These are phyloP conservation scores for Hysterium pulicare DNA, from an alignment of 2,329 filamentous ascomycete species.

Conservation along the genomic window DNA sequence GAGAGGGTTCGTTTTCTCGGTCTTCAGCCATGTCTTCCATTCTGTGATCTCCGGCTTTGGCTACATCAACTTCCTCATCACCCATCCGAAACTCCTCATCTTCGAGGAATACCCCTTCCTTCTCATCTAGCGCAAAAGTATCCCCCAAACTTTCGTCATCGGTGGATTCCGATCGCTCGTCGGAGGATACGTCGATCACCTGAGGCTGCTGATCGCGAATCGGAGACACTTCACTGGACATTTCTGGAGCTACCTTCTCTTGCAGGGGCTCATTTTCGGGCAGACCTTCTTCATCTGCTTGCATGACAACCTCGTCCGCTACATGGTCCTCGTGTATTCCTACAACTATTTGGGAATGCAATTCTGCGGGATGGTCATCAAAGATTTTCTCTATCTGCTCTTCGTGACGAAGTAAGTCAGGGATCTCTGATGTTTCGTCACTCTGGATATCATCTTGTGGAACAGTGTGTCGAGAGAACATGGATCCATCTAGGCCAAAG, in stretches of 20 bases:
- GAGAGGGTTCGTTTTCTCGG: too few relatives aligned
- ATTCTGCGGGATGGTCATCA: neutral
- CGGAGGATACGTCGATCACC: slow-evolving; percentile 1
- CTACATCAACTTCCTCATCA: too few relatives aligned
- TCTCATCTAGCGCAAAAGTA: too few relatives aligned
- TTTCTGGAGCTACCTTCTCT: neutral
- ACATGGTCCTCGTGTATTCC: neutral
- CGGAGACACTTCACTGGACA: neutral
- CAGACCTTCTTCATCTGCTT: neutral
- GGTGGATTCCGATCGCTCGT: neutral
- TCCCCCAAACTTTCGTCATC: too few relatives aligned
- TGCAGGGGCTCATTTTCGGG: too few relatives aligned
- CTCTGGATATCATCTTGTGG: slow-evolving; percentile 11
- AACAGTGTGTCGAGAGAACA: slow-evolving; percentile 17
- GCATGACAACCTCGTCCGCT: neutral
- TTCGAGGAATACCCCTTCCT: too few relatives aligned
- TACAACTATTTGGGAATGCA: neutral
- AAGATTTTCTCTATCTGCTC: slow-evolving; percentile 6
- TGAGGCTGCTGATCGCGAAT: neutral
- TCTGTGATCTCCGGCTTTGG: too few relatives aligned
- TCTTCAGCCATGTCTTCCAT: too few relatives aligned
- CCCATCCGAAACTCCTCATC: too few relatives aligned
- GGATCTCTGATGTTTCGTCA: slow-evolving; percentile 5
- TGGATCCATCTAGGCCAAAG: slow-evolving; percentile 32
- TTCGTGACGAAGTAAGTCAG: too few relatives aligned